phyloP scores from a whole-genome alignment of 2,329 filamentous ascomycete genomes.

The Diplodia corticola region DNA sequence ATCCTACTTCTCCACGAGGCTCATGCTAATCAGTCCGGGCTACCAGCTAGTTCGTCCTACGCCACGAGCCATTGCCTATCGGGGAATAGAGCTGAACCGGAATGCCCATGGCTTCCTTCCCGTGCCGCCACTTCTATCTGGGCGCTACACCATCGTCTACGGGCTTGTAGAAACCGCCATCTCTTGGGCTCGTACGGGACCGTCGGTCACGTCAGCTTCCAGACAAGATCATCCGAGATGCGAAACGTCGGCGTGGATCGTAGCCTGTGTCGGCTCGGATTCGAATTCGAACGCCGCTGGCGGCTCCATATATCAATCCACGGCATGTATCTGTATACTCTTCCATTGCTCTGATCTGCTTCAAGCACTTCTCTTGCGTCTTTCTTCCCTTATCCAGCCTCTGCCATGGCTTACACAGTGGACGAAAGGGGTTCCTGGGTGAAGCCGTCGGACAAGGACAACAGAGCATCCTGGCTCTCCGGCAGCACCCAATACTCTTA shows the following conservation, averaged over 20 bases:
- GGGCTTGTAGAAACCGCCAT: background rate
- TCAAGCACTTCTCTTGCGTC: background rate
- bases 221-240: background rate
- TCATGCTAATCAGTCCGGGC: background rate
- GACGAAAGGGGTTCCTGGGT: background rate
- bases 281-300: background rate
- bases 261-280: background rate
- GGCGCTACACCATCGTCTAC: background rate
- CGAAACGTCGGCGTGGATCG: background rate
- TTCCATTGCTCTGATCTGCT: background rate
- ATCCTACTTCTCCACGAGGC: background rate
- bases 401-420: background rate
- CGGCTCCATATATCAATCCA: background rate
- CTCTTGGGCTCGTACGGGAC: background rate
- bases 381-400: background rate
- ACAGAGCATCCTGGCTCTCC: background rate
- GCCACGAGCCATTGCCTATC: background rate
- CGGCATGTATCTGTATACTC: background rate
- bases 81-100: background rate
- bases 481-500: background rate
- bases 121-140: background rate
- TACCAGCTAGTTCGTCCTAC: background rate
- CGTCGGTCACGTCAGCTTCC: no score
- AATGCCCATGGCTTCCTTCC: background rate
- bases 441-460: background rate